Percentiles rank a stretch among this genome's conserved stretches.
Conservation (phyloP, 805 yeast genomes). For the Candida saitoana region DNA sequence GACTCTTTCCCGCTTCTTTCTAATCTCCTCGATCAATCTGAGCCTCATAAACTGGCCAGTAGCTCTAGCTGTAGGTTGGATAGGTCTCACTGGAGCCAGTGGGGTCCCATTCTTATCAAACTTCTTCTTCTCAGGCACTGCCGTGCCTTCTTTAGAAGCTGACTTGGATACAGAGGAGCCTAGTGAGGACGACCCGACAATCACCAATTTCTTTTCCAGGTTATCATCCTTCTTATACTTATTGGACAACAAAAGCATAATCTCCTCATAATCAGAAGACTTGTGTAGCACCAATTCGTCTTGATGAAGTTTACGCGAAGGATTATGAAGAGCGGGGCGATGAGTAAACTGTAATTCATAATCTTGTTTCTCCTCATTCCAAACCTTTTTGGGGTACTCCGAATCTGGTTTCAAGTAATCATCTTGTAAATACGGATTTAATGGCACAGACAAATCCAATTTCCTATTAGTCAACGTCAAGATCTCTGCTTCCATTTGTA, state of each 20-base stretch:
- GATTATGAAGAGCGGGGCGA: constrained; percentile 27
- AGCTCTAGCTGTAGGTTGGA: constrained; percentile 15
- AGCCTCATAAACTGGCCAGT: constrained; percentile 77
- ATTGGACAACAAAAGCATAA: constrained; percentile 57
- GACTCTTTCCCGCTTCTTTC: constrained; percentile 60
- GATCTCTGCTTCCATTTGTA: constrained; percentile 85
- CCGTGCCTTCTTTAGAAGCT: constrained; percentile 18
- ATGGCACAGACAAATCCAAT: constrained; percentile 66
- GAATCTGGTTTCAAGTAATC: constrained; percentile 46
- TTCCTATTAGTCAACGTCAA: constrained; percentile 74
- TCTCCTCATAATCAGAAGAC: constrained; percentile 78
- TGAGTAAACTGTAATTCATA: constrained; percentile 27
- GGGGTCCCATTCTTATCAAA: constrained; percentile 13
- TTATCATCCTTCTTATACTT: constrained; percentile 37
- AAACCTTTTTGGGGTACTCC: constrained; percentile 45
- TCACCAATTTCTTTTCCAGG: constrained; percentile 35
- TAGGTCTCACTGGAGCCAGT: constrained; percentile 10
- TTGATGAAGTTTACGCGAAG: constrained; percentile 36
- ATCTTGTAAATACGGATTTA: constrained; percentile 58
- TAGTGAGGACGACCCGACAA: constrained; percentile 29
- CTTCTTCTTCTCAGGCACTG: constrained; percentile 30
- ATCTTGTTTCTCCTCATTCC: constrained; percentile 32
- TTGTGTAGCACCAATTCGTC: constrained; percentile 54
- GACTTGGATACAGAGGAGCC: constrained; percentile 14
- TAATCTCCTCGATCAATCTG: constrained; percentile 81